Base-by-base conservation (phyloP, 2,329 filamentous ascomycete genomes). In the Atkinsonella hypoxylon region DNA sequence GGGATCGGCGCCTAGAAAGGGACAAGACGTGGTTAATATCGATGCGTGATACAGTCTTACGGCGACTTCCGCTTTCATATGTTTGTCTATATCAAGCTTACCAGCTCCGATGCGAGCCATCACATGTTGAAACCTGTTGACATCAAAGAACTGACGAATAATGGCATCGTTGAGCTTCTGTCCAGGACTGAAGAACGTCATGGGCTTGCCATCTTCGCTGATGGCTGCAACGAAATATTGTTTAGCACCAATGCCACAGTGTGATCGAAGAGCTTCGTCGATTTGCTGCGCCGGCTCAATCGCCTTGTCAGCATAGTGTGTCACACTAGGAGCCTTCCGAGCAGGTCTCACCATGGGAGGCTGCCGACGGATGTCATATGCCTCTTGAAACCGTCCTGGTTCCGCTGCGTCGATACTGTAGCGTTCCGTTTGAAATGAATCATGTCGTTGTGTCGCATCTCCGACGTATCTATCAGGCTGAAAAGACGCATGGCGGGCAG, bases 161-260 rank as follows among this genome's bases (percentile, higher is more conserved):
- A 70, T 58, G 48, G 66, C 58, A 52, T 70, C 64, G 51, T 68
- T 55, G 50, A 70, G 58, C 18, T 63, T 62, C 40, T 64, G 61
- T 15, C 67, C 64, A 0, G 73, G 72, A 2, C 72, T 72, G 3
- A 70, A 67, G 50, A 75, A 76, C 3, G 69, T 74, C 51, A 68
- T 66, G 1, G 67, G 58, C 15, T 67, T 66, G 18, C 73, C 73
- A 52, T 76, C 73, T 30, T 77, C 73, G 36, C 69, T 64, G 40
- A 77, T 64, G 2, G 70, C 71, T 11, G 72, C 75, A 34, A 81
- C 66, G 55, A 81, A 79, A 58, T 74, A 81, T 53, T 67, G 66
- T 48, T 71, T 69, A 11, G 70, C 71, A 1, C 73, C 69, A 44
- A 81, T 76, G 38, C 70, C 69, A 55, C 76, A 79, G 40, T 75